These are phyloP conservation scores for Durio zibethinus DNA, from an alignment of 345 rosid species.

Conservation along the genomic window DNA sequence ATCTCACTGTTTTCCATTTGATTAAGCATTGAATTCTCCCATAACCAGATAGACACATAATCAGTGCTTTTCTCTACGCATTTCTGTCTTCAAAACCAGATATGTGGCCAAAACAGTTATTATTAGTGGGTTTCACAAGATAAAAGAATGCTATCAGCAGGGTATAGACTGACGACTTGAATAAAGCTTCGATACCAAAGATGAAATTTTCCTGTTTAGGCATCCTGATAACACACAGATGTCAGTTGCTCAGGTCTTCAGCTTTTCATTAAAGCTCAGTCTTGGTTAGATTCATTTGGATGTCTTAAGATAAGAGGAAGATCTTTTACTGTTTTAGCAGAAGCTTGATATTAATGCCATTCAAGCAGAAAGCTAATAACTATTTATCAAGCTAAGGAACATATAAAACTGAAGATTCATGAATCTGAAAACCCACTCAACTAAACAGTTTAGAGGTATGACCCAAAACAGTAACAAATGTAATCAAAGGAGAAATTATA, in stretches of 20 bases:
- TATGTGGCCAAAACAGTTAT: neutral
- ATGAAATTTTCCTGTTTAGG: neutral
- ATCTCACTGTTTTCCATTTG: neutral
- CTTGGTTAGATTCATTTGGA: neutral
- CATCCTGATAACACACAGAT: neutral
- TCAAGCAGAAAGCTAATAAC: neutral
- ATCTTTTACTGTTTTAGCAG: neutral
- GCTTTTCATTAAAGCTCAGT: neutral
- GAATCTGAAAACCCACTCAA: slow-evolving; percentile 6
- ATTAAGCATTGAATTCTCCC: neutral
- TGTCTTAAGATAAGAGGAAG: neutral
- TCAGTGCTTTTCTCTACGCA: neutral
- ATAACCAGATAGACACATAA: neutral
- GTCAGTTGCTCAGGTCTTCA: neutral
- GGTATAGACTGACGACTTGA: neutral
- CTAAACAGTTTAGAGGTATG: neutral
- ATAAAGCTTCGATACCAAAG: neutral
- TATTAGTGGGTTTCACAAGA: neutral
- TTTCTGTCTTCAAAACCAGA: slow-evolving; percentile 1
- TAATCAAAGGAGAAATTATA: neutral
- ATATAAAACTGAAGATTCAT: neutral
- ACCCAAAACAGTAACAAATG: neutral
- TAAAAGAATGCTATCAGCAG: slow-evolving; percentile 1
- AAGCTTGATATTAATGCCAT: neutral
- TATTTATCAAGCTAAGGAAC: neutral